Evolutionary conservation across 345 rosid species (phyloP), one percentile per base, ranked within the genome.

Genomic region (Eucalyptus pauciflora): DNA sequence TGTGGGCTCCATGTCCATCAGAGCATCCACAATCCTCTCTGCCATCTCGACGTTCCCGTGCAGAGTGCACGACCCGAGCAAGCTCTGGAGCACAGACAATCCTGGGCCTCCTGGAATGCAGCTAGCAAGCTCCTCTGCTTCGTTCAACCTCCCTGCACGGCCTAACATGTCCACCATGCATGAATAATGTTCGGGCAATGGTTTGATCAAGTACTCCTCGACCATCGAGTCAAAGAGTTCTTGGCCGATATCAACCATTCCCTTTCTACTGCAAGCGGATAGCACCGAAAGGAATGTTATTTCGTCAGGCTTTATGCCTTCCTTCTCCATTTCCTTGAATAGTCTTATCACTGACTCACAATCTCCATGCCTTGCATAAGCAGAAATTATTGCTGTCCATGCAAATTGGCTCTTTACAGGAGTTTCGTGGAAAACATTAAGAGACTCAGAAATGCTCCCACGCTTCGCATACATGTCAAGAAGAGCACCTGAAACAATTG

Each of bases 381-480:
- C 99, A n/a, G 99, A 96, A 64, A 97, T 96, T 56, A 97, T 94
- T 43, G 97, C 92, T 76, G 99, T 96, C 99, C 99, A 97, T 76
- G 95, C 94, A 91, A 96, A 91, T 49, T 90, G 95, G 90, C 92
- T 94, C 92, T 91, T 93, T 85, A 90, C 49, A 89, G 93, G 90
- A 51, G 91, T 92, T 91, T 95, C 97, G 33, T 80, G 37, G 87
- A 96, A 97, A 85, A 96, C 97, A 89, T 91, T 93, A 64, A 93
- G 91, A 24, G 99, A 94, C 86, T 97, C 98, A 18, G 60, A 87
- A 86, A 96, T 95, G 93, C 94, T 95, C 87, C 99, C 99, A 15
- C 98, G 97, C 95, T 96, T 97, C 31, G 97, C 99, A 56, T 96
- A 96, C 99, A 97, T 97, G 90, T 97, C 97, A 45, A 97, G 98